phyloP scores from a whole-genome alignment of 441 rosid genomes.

The Pelargonium fulgidum region DNA sequence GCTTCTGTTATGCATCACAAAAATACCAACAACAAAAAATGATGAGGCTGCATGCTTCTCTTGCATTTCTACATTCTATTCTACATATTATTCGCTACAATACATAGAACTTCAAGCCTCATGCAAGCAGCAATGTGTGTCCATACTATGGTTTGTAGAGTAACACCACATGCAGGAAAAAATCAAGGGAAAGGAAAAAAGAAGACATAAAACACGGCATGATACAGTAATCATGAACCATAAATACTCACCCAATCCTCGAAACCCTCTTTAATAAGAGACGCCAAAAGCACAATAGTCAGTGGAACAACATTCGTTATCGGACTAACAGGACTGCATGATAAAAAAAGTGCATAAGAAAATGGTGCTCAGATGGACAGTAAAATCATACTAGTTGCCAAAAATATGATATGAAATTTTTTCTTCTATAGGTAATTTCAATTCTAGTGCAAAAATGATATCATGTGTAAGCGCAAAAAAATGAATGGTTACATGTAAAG shows the following conservation, averaged over 20 bases:
- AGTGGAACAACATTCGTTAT: slow-evolving; percentile 87
- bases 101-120: slow-evolving; percentile 10
- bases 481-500: background rate
- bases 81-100: background rate
- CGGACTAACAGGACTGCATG: slow-evolving; percentile 93
- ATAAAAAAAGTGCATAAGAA: slow-evolving; percentile 23
- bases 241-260: slow-evolving; percentile 89
- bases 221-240: slow-evolving; percentile 16
- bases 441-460: background rate
- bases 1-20: slow-evolving; percentile 58
- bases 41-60: slow-evolving; percentile 7
- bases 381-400: background rate
- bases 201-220: background rate
- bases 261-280: slow-evolving; percentile 95
- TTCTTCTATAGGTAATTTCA: slow-evolving; percentile 1
- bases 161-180: slow-evolving; percentile 13
- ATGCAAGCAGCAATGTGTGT: slow-evolving; percentile 5
- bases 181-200: slow-evolving; percentile 3
- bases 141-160: slow-evolving; percentile 5
- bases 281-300: slow-evolving; percentile 89
- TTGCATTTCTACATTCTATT: background rate
- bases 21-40: slow-evolving; percentile 4
- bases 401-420: background rate
- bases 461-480: background rate
- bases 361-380: background rate